A percentile compares a stretch with the other conserved stretches of the same genome.
Conservation (phyloP, 2,329 filamentous ascomycete species). For the Emmonsiellopsis sp. region DNA sequence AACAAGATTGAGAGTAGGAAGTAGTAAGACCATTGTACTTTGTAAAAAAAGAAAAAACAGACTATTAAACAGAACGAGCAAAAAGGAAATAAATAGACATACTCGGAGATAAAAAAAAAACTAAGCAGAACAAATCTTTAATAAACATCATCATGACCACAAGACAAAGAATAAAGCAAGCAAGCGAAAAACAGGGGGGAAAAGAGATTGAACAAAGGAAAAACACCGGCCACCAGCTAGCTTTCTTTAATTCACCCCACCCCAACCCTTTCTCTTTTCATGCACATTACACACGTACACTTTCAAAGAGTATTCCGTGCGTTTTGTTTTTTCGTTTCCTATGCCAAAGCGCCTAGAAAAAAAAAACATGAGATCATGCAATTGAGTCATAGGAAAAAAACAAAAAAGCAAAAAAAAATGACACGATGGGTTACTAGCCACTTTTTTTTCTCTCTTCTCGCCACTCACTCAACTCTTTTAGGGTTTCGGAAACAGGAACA, state of each 20-base stretch:
- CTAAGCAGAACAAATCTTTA: not conserved
- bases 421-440: not conserved
- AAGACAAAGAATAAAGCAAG: too few species aligned
- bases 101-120: conserved; percentile 1
- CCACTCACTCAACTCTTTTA: not conserved
- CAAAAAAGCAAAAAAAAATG: not conserved
- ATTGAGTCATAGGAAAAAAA: not conserved
- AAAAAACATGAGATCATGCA: not conserved
- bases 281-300: not conserved
- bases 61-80: not conserved
- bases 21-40: too few species aligned
- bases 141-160: not conserved
- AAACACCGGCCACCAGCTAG: too few species aligned
- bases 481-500: not conserved
- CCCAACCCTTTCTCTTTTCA: not conserved
- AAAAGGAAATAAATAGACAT: not conserved
- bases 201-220: too few species aligned
- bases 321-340: not conserved
- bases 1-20: too few species aligned
- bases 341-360: conserved; percentile 1
- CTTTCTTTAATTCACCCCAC: too few species aligned
- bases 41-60: not conserved
- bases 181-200: too few species aligned
- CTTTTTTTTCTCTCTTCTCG: not conserved
- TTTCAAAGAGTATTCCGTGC: not conserved